phyloP scores from a whole-genome alignment of 306 rosid genomes.

The Dalbergia cultrata region DNA sequence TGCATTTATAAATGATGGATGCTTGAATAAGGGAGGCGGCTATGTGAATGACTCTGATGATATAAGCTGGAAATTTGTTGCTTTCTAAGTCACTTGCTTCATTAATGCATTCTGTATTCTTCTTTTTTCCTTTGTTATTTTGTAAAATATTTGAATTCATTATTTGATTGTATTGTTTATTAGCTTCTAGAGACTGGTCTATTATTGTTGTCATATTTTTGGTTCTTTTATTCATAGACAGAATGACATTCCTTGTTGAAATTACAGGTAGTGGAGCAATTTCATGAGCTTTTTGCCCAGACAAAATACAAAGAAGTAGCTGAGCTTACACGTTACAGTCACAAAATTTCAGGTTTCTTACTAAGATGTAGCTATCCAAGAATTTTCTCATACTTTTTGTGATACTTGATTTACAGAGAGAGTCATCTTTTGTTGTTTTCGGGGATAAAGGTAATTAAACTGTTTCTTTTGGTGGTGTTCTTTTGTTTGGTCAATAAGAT shows the following conservation, averaged over 20 bases:
- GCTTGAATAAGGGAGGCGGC: slow-evolving; percentile 6
- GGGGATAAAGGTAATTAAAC: neutral
- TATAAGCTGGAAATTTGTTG: slow-evolving; percentile 24
- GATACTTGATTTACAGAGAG: slow-evolving; percentile 1
- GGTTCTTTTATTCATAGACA: slow-evolving; percentile 35
- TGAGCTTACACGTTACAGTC: slow-evolving; percentile 96
- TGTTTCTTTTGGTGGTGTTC: neutral
- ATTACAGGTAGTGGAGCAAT: slow-evolving; percentile 94
- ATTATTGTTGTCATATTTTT: slow-evolving; percentile 19
- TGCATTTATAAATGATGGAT: slow-evolving; percentile 14
- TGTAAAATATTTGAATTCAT: slow-evolving; percentile 1
- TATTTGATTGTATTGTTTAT: neutral
- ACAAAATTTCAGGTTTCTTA: slow-evolving; percentile 93
- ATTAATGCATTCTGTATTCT: too few relatives aligned
- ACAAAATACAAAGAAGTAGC: slow-evolving; percentile 99
- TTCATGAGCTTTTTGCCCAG: slow-evolving; percentile 98
- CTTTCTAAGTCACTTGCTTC: slow-evolving; percentile 12
- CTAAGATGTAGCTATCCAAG: slow-evolving; percentile 5
- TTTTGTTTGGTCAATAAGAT: slow-evolving; percentile 27
- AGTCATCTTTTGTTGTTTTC: slow-evolving; percentile 14
- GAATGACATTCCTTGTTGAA: slow-evolving; percentile 42
- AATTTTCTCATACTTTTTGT: slow-evolving; percentile 25
- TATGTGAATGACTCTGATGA: neutral
- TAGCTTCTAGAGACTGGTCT: slow-evolving; percentile 19
- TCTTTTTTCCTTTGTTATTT: neutral